Evolutionary conservation across 2,329 filamentous ascomycete genomes (phyloP), one percentile per base, ranked within the genome.

Genomic region (Penicillium sp.): DNA sequence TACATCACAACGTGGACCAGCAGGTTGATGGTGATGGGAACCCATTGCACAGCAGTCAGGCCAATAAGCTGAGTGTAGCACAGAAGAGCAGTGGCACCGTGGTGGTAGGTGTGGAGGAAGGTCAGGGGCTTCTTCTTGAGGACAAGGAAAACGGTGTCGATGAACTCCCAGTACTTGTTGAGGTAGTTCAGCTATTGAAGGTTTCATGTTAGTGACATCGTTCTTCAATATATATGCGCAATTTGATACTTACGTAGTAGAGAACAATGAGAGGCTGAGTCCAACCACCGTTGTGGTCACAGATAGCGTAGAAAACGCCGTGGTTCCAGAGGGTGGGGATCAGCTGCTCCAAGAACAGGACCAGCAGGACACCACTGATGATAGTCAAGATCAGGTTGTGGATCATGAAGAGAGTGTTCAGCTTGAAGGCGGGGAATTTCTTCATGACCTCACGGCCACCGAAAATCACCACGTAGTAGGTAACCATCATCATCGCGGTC

Each of bases 121-220:
- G 95, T 97, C 75, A 97, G 80, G 53, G 93, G 93, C 89, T 98
- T 98, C 89, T 98, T 98, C 89, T 98, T 98, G 76, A 98, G 86
- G 82, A 97, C 95, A 55, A 98, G 83, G 84, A 98, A 98, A 75
- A 93, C 88, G 58, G 93, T 98, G 78, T 98, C 93, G 68, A 98
- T 81, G 65, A 98, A 84, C 79, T 98, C 93, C 66, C 97, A 85
- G 79, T 96, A 98, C 80, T 98, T 98, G 80, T 93, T 98, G 54
- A 97, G 86, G 82, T 98, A 98, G 83, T 96, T 98, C 74, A 98
- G 84, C 93, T 97, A 72, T 27, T 19, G 41, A 21, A 47, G 55
- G 44, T 14, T 68, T 82, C 69, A 84, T 80, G 69, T 65, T 53
- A 59, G 48, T 51, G 29, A 43, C 33, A 57, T 43, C 46, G 14